A percentile compares a stretch with the other conserved stretches of the same genome.
Conservation (phyloP, 768 basidiomycete species). For the Daedalea quercina region DNA sequence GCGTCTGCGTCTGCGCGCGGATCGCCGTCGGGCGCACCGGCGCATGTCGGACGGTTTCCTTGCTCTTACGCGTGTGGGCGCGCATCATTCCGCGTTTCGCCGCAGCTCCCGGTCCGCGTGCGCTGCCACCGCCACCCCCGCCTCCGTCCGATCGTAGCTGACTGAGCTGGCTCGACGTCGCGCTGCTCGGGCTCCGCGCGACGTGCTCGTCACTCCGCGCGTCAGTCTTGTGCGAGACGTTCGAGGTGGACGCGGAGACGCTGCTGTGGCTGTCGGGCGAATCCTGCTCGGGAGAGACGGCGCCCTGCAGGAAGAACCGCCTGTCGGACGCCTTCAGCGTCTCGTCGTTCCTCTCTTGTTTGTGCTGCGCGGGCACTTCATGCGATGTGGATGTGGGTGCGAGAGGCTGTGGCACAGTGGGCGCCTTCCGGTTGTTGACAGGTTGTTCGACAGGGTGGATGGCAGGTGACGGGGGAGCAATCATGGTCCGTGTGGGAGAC, state of each 20-base stretch:
- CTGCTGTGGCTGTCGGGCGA: constrained; percentile 25
- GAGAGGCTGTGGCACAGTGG: constrained; percentile 1
- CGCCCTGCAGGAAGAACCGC: constrained; percentile 38
- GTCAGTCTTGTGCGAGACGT: constrained; percentile 15
- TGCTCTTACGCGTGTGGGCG: constrained; percentile 24
- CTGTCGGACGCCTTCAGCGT: constrained; percentile 32
- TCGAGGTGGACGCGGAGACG: constrained; percentile 5
- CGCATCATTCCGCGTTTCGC: constrained; percentile 15
- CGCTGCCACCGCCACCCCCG: constrained; percentile 10
- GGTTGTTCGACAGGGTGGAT: constrained; percentile 2
- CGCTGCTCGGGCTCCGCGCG: constrained; percentile 25
- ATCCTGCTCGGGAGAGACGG: constrained; percentile 29
- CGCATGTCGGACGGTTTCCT: constrained; percentile 23
- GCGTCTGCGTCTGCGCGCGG: constrained; percentile 22
- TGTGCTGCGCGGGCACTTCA: neutral
- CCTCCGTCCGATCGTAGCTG: constrained; percentile 18
- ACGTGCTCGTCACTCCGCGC: constrained; percentile 1
- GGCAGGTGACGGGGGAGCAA: constrained; percentile 7
- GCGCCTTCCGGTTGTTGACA: neutral
- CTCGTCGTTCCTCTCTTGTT: constrained; percentile 17
- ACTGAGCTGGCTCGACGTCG: constrained; percentile 25
- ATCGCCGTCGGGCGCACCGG: constrained; percentile 20
- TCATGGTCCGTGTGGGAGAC: constrained; percentile 15
- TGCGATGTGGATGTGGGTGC: neutral
- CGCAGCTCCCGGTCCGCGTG: constrained; percentile 2